Evolutionary conservation across 2,329 filamentous ascomycete species (phyloP).

Genomic region (Escovopsis sp.): DNA sequence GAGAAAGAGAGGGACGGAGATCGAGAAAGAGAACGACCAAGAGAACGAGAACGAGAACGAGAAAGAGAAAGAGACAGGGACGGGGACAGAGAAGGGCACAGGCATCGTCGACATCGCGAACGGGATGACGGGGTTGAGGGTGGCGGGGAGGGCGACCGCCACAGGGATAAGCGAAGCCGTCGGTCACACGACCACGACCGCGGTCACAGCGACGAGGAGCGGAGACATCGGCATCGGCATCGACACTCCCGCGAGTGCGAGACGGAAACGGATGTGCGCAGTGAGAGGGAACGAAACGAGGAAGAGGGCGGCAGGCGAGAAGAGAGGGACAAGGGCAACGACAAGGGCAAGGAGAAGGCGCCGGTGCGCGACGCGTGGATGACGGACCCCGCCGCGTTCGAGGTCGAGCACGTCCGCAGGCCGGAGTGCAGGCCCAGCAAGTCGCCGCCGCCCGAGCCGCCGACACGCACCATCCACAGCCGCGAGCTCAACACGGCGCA

Average conservation of each 20-base stretch:
- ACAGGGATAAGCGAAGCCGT: slow-evolving; percentile 47
- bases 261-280: too few relatives aligned
- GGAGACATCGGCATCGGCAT: slow-evolving; percentile 18
- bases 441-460: slow-evolving; percentile 27
- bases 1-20: slow-evolving; percentile 17
- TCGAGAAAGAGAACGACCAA: slow-evolving; percentile 11
- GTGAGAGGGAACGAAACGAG: too few relatives aligned
- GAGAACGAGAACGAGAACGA: slow-evolving; percentile 15
- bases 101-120: slow-evolving; percentile 20
- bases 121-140: too few relatives aligned
- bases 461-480: slow-evolving; percentile 58
- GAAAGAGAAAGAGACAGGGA: slow-evolving; percentile 14
- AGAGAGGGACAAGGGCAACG: slow-evolving; percentile 11
- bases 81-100: slow-evolving; percentile 15
- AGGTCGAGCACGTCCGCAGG: slow-evolving; percentile 67
- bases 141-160: slow-evolving; percentile 29
- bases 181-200: slow-evolving; percentile 32
- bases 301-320: too few relatives aligned
- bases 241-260: slow-evolving; percentile 3
- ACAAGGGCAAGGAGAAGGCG: slow-evolving; percentile 23
- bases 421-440: slow-evolving; percentile 37
- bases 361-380: slow-evolving; percentile 82
- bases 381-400: slow-evolving; percentile 68
- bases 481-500: slow-evolving; percentile 60
- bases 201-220: slow-evolving; percentile 12